Percentiles rank a stretch among this genome's conserved stretches.
These are phyloP conservation scores for Trichosanthes cucumerina DNA, from an alignment of 306 rosid species.

Conservation along the genomic window DNA sequence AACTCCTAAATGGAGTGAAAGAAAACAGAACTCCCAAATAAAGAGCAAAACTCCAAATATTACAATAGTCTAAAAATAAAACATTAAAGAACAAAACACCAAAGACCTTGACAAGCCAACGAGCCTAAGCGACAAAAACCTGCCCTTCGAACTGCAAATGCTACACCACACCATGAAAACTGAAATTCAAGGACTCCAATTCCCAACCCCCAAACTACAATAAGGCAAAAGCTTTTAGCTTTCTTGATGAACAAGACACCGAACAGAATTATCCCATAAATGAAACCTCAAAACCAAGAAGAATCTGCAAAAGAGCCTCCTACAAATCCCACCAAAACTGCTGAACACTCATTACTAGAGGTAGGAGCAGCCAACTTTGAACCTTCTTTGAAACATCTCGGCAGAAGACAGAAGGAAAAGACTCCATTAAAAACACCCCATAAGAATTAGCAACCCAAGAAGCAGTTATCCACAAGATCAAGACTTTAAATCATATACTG, in stretches of 20 bases:
- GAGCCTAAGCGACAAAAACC: too few species aligned
- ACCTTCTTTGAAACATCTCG: neutral
- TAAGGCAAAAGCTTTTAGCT: neutral
- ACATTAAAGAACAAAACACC: too few species aligned
- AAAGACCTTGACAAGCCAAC: too few species aligned
- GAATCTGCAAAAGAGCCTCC: neutral
- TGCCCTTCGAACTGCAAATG: too few species aligned
- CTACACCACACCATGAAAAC: neutral
- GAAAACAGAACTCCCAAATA: too few species aligned
- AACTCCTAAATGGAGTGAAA: neutral
- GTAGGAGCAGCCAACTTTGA: neutral
- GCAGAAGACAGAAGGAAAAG: neutral
- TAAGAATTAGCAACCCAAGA: neutral
- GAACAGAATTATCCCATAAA: neutral
- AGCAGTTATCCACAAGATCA: neutral
- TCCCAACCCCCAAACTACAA: neutral
- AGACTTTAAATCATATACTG: neutral
- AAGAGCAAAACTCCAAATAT: too few species aligned
- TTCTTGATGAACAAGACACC: neutral
- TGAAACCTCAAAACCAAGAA: neutral
- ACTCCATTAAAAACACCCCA: neutral
- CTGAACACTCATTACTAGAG: neutral
- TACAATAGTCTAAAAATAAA: too few species aligned
- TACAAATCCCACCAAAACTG: neutral
- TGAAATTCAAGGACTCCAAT: neutral